Evolutionary conservation across 495 filamentous ascomycete genomes (phyloP).

Genomic region (Trichoderma reesei): DNA sequence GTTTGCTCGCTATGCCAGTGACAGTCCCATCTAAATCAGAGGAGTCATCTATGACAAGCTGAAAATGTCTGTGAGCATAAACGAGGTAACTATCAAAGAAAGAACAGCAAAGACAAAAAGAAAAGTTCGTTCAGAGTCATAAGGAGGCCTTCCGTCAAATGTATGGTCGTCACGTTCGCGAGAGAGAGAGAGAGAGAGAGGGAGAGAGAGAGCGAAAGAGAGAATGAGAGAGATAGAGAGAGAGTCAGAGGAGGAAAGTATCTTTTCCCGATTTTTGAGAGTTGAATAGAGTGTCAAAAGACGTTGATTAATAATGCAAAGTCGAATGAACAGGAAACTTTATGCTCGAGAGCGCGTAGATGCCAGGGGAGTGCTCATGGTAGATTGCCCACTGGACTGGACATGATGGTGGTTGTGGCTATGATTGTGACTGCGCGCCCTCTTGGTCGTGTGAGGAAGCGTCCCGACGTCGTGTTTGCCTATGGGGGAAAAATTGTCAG

Average conservation of each 20-base stretch:
- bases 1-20: conserved; percentile 1
- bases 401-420: conserved; percentile 16
- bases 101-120: background rate
- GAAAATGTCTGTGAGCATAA: background rate
- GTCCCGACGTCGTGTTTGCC: conserved; percentile 68
- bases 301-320: conserved; percentile 1
- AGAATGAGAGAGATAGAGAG: too few species aligned
- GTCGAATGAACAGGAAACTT: conserved; percentile 1
- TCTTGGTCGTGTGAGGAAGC: conserved; percentile 34
- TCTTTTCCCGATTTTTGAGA: too few species aligned
- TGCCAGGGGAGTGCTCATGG: conserved; percentile 8
- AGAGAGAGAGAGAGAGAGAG: background rate
- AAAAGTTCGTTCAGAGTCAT: conserved; percentile 5
- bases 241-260: too few species aligned
- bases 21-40: background rate
- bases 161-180: conserved; percentile 1
- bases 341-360: conserved; percentile 8
- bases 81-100: background rate
- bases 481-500: conserved; percentile 25
- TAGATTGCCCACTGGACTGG: conserved; percentile 13
- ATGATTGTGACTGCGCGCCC: conserved; percentile 24
- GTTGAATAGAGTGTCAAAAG: background rate
- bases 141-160: conserved; percentile 1
- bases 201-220: too few species aligned
- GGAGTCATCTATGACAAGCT: conserved; percentile 8